phyloP scores from a whole-genome alignment of 352 stramenopile species.

The Peronospora farinosa region DNA sequence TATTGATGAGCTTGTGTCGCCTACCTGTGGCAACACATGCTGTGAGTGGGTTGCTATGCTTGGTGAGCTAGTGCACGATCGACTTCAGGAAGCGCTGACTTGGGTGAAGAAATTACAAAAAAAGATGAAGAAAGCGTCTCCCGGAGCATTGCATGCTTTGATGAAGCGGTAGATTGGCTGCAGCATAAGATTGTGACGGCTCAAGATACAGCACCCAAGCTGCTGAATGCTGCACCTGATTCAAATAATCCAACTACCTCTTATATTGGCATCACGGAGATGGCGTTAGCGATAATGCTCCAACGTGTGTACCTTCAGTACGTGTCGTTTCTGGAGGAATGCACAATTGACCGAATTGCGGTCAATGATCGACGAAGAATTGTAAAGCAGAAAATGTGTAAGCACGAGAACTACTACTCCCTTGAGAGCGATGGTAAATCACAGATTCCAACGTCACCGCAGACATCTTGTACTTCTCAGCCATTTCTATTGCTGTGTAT shows the following conservation, averaged over 20 bases:
- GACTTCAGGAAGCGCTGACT: conserved; percentile 17
- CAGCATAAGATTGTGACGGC: conserved; percentile 31
- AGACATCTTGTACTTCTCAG: conserved; percentile 5
- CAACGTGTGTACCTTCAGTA: conserved; percentile 36
- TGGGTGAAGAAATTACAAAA: conserved; percentile 10
- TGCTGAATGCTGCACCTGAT: conserved; percentile 13
- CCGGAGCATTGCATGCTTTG: conserved; percentile 30
- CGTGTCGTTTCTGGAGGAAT: conserved; percentile 19
- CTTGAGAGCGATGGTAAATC: conserved; percentile 14
- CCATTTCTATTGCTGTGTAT: conserved; percentile 65
- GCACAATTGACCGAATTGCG: conserved; percentile 1
- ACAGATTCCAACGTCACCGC: neutral
- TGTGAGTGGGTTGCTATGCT: conserved; percentile 26
- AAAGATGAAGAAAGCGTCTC: conserved; percentile 23
- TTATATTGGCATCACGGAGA: conserved; percentile 37
- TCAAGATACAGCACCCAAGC: conserved; percentile 13
- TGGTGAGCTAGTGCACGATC: conserved; percentile 26
- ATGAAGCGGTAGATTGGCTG: conserved; percentile 43
- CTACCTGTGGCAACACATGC: conserved; percentile 16
- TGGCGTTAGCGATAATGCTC: conserved; percentile 45
- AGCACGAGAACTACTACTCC: conserved; percentile 35
- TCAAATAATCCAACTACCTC: conserved; percentile 3
- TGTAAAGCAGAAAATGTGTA: conserved; percentile 19
- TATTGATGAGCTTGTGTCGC: conserved; percentile 19
- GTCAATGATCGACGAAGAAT: conserved; percentile 17